A percentile compares a stretch with the other conserved stretches of the same genome.
These are phyloP conservation scores for Selaginella tamariscina DNA, from an alignment of 75 land plant species.

Conservation along the genomic window DNA sequence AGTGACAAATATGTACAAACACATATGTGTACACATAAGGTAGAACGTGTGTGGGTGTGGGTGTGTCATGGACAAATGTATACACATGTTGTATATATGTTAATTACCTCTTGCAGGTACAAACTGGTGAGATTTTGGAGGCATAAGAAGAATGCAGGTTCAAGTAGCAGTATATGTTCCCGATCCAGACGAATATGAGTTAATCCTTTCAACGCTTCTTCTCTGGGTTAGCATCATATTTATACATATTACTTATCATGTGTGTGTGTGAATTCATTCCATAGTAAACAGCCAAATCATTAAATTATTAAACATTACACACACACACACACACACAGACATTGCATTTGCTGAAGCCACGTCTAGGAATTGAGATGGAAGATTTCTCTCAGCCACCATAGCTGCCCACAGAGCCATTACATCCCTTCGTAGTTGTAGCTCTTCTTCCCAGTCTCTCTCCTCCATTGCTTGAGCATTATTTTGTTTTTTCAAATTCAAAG, in stretches of 20 bases:
- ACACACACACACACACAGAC: slow-evolving; percentile 1
- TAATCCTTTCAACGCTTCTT: slow-evolving; percentile 11
- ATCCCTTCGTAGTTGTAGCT: slow-evolving; percentile 4
- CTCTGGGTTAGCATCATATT: slow-evolving; percentile 8
- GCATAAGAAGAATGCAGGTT: slow-evolving; percentile 14
- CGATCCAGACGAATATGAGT: slow-evolving; percentile 17
- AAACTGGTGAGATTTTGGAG: slow-evolving; percentile 16
- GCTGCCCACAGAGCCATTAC: slow-evolving; percentile 10
- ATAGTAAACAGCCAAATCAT: too few species aligned
- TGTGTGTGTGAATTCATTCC: too few species aligned
- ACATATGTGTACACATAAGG: background rate
- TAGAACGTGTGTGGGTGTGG: background rate
- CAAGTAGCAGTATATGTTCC: slow-evolving; percentile 6
- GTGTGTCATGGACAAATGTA: background rate
- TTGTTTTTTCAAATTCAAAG: background rate
- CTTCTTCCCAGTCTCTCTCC: background rate
- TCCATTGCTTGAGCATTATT: background rate
- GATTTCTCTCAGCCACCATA: slow-evolving; percentile 15
- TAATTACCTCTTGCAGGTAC: slow-evolving; percentile 15
- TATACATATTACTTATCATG: too few species aligned
- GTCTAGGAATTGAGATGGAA: slow-evolving; percentile 13
- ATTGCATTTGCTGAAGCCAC: slow-evolving; percentile 11
- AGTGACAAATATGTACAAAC: background rate
- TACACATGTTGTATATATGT: too few species aligned
- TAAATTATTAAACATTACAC: too few species aligned